Percentiles rank a stretch among this genome's conserved stretches.
These are phyloP conservation scores for Penicillium waksmanii DNA, from an alignment of 495 filamentous ascomycete genomes.

Conservation along the genomic window DNA sequence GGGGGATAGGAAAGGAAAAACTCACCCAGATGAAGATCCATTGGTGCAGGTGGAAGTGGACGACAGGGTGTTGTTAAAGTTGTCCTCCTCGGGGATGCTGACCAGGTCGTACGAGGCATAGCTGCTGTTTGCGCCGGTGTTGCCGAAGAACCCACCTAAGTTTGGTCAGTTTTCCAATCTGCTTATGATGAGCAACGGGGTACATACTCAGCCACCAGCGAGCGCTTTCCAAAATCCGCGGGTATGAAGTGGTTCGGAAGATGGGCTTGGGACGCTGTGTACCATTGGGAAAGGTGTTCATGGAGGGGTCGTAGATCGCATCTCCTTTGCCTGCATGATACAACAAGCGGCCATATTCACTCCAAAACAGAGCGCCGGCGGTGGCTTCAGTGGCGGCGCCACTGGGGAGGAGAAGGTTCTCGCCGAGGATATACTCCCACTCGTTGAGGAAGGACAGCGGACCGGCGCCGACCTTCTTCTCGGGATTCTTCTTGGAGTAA, in stretches of 20 bases:
- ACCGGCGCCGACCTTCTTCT: slow-evolving; percentile 41
- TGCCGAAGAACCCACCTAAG: slow-evolving; percentile 42
- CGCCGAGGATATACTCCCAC: slow-evolving; percentile 52
- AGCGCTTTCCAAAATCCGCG: slow-evolving; percentile 52
- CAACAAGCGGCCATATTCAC: slow-evolving; percentile 54
- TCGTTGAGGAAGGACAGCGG: slow-evolving; percentile 54
- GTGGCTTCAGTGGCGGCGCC: slow-evolving; percentile 55
- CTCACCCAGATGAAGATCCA: slow-evolving; percentile 12
- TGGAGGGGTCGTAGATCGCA: slow-evolving; percentile 43
- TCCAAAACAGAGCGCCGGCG: slow-evolving; percentile 55
- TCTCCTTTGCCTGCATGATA: slow-evolving; percentile 49
- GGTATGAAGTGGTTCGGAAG: slow-evolving; percentile 54
- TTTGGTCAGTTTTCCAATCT: background rate
- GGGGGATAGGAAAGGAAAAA: background rate
- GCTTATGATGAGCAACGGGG: background rate
- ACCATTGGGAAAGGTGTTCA: slow-evolving; percentile 49
- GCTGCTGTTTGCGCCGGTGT: slow-evolving; percentile 39
- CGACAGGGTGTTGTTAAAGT: slow-evolving; percentile 55
- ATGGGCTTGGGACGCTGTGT: slow-evolving; percentile 48
- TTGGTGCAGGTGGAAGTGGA: slow-evolving; percentile 41
- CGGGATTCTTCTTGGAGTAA: slow-evolving; percentile 39
- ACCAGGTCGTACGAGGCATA: slow-evolving; percentile 46
- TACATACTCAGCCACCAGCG: slow-evolving; percentile 45
- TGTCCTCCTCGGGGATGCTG: slow-evolving; percentile 49
- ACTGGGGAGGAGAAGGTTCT: slow-evolving; percentile 46